These are phyloP conservation scores for Scortechinia acanthostroma DNA, from an alignment of 2,329 filamentous ascomycete genomes.

Conservation along the genomic window DNA sequence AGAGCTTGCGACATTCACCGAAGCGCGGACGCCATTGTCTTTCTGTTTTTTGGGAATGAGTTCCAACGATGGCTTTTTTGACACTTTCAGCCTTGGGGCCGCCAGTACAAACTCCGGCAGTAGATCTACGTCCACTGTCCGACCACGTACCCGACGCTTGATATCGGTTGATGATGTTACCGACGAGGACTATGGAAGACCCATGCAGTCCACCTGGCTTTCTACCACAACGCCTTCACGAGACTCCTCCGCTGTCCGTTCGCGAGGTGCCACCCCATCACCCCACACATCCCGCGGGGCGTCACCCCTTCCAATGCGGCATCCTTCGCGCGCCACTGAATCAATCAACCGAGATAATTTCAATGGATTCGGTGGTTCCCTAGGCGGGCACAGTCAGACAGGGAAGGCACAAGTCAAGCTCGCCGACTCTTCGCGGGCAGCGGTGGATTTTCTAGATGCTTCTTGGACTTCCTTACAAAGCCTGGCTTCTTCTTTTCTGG, in stretches of 20 bases:
- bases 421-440: neutral
- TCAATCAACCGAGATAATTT: neutral
- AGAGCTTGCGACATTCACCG: too few species aligned
- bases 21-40: too few species aligned
- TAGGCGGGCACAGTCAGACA: neutral
- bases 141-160: neutral
- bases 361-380: neutral
- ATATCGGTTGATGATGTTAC: neutral
- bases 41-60: conserved; percentile 2
- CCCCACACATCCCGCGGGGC: neutral
- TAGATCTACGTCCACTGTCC: neutral
- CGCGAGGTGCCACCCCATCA: neutral
- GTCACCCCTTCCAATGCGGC: neutral
- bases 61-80: neutral
- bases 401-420: neutral
- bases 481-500: neutral
- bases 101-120: neutral
- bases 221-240: neutral
- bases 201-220: too few species aligned
- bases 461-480: neutral
- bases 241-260: neutral
- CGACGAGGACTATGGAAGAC: neutral
- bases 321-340: neutral
- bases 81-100: neutral
- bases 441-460: neutral